phyloP scores from a whole-genome alignment of 2,329 filamentous ascomycete genomes.

The Magnaporthiopsis poae region DNA sequence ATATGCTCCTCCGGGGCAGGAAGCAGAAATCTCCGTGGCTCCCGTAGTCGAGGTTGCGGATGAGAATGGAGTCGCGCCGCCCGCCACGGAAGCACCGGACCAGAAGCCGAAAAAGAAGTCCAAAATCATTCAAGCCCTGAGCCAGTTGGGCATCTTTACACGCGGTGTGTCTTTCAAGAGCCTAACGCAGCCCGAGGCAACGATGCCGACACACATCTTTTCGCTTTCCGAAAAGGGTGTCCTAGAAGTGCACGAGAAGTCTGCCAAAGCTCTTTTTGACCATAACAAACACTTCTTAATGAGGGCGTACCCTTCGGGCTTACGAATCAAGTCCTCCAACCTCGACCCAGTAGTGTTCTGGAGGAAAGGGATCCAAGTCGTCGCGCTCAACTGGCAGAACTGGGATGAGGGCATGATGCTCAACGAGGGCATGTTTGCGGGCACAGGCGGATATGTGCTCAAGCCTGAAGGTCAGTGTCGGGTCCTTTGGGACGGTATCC shows the following conservation, averaged over 20 bases:
- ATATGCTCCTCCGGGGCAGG: slow-evolving; percentile 40
- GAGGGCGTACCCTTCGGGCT: slow-evolving; percentile 77
- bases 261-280: slow-evolving; percentile 50
- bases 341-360: slow-evolving; percentile 77
- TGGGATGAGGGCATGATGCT: slow-evolving; percentile 92
- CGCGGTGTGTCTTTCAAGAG: slow-evolving; percentile 73
- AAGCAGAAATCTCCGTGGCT: background rate
- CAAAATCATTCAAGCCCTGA: slow-evolving; percentile 64
- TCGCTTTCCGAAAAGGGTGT: slow-evolving; percentile 56
- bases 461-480: slow-evolving; percentile 58
- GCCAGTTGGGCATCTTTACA: slow-evolving; percentile 71
- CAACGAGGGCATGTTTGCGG: slow-evolving; percentile 83
- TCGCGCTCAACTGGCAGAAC: slow-evolving; percentile 88
- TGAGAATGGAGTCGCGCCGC: background rate
- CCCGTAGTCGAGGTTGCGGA: too few relatives aligned
- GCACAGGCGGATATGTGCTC: slow-evolving; percentile 72
- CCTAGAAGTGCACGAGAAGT: slow-evolving; percentile 46
- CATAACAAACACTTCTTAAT: slow-evolving; percentile 78
- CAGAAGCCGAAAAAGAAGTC: slow-evolving; percentile 23
- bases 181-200: slow-evolving; percentile 60
- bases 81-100: slow-evolving; percentile 8
- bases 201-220: slow-evolving; percentile 60
- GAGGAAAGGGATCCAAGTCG: slow-evolving; percentile 81
- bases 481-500: background rate
- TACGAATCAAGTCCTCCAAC: slow-evolving; percentile 76